Conservation (phyloP, 2,329 filamentous ascomycete species). For the Cercospora sp. region DNA sequence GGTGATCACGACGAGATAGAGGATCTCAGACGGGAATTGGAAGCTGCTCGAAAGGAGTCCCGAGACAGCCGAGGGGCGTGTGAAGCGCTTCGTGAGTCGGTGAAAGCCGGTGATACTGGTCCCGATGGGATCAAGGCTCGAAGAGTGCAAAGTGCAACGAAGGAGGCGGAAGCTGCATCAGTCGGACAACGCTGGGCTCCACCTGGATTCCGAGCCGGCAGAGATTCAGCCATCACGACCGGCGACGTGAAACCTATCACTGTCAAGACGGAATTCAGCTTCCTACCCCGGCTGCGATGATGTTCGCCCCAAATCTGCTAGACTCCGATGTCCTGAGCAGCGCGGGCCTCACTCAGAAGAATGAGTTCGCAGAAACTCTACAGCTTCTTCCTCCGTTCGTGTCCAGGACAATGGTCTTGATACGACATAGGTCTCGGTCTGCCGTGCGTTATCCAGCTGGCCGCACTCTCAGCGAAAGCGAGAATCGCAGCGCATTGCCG, state of each 20-base stretch:
- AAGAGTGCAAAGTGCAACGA: slow-evolving; percentile 3
- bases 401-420: neutral
- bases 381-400: neutral
- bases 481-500: neutral
- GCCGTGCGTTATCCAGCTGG: neutral
- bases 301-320: neutral
- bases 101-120: neutral
- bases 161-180: slow-evolving; percentile 11
- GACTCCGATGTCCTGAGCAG: neutral
- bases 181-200: slow-evolving; percentile 15
- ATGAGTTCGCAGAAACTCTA: neutral
- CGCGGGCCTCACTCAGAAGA: neutral
- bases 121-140: neutral
- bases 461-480: neutral
- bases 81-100: neutral
- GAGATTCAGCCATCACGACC: slow-evolving; percentile 9
- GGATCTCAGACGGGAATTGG: neutral
- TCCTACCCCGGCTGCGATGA: slow-evolving; percentile 9
- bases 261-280: slow-evolving; percentile 8
- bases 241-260: slow-evolving; percentile 9
- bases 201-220: slow-evolving; percentile 8
- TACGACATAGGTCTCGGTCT: neutral
- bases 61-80: neutral
- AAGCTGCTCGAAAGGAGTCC: neutral
- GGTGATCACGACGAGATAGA: neutral